Evolutionary conservation across 331 rosid genomes (phyloP).

Genomic region (Rhamnella rubrinervis): DNA sequence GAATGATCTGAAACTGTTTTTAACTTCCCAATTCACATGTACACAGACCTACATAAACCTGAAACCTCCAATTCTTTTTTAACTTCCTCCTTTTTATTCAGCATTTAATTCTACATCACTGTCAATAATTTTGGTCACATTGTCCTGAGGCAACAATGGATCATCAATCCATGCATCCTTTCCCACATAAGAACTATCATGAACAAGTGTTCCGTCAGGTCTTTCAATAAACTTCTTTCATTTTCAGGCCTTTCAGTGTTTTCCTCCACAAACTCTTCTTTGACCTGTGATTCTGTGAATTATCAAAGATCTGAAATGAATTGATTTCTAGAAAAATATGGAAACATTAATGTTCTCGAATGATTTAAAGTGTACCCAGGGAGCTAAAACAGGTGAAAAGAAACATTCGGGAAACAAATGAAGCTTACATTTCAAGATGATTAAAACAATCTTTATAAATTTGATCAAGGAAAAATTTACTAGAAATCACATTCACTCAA

Average conservation of each 20-base stretch:
- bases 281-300: constrained; percentile 48
- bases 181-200: constrained; percentile 82
- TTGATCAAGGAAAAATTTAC: no score
- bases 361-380: no score
- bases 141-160: constrained; percentile 38
- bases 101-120: constrained; percentile 48
- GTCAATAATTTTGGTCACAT: not conserved
- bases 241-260: constrained; percentile 80
- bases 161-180: constrained; percentile 98
- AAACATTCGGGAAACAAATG: no score
- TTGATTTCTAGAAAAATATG: no score
- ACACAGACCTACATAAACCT: no score
- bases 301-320: not conserved
- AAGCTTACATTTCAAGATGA: no score
- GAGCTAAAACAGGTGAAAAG: no score
- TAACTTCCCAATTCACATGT: no score
- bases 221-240: constrained; percentile 80
- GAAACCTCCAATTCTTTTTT: constrained; percentile 58
- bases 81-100: constrained; percentile 60
- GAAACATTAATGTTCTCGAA: no score
- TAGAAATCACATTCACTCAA: no score
- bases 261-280: constrained; percentile 90
- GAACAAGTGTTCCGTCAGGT: constrained; percentile 80
- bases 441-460: no score
- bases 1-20: constrained; percentile 37